These are phyloP conservation scores for Adansonia rubrostipa DNA, from an alignment of 441 rosid species.

Conservation along the genomic window DNA sequence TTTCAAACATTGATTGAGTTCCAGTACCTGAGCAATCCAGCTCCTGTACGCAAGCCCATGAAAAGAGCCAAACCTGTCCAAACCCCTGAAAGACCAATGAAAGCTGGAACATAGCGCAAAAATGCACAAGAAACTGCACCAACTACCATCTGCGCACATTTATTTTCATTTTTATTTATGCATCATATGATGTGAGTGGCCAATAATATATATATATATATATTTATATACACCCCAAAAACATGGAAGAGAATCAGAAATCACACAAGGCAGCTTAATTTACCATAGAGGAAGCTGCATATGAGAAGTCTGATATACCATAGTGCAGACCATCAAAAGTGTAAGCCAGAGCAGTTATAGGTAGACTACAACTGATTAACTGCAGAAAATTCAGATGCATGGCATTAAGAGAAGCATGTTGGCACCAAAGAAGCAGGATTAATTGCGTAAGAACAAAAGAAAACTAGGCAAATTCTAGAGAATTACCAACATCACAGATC, in stretches of 20 bases:
- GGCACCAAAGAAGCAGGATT: not conserved
- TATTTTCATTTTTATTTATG: not conserved
- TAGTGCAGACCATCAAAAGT: slow-evolving; percentile 90
- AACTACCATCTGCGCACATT: slow-evolving; percentile 58
- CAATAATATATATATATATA: not conserved
- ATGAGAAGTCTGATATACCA: slow-evolving; percentile 89
- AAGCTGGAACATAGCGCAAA: slow-evolving; percentile 59
- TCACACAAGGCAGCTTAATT: slow-evolving; percentile 16
- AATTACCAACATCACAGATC: slow-evolving; percentile 48
- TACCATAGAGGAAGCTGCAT: slow-evolving; percentile 87
- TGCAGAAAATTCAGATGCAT: slow-evolving; percentile 32
- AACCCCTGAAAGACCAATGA: slow-evolving; percentile 73
- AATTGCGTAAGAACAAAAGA: not conserved
- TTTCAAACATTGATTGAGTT: too few species aligned
- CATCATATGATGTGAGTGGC: not conserved
- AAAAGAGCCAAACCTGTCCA: slow-evolving; percentile 83
- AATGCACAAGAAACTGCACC: slow-evolving; percentile 69
- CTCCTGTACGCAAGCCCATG: slow-evolving; percentile 65
- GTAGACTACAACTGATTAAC: slow-evolving; percentile 90
- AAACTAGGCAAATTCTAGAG: not conserved
- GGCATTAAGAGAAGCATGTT: too few species aligned
- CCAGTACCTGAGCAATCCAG: slow-evolving; percentile 43
- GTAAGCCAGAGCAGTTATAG: slow-evolving; percentile 80
- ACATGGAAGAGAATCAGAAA: not conserved
- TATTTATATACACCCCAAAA: not conserved